phyloP scores from a whole-genome alignment of 164 flowering plant species.

The Paratinospora sagittata region DNA sequence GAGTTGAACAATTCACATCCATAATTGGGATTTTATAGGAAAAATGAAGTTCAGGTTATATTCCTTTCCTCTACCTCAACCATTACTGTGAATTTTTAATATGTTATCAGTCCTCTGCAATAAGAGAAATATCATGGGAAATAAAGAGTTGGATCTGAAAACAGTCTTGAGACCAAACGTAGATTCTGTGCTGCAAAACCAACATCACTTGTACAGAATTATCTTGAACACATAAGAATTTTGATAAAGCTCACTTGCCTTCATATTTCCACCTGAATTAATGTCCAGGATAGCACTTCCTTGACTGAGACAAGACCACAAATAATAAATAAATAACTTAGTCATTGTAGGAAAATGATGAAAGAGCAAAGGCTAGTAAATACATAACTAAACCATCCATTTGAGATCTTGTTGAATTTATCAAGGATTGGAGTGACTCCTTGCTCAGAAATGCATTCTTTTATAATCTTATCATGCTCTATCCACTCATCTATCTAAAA shows the following conservation, averaged over 20 bases:
- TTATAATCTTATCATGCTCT: no score
- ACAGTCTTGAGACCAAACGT: neutral
- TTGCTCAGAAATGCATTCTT: no score
- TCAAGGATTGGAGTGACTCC: no score
- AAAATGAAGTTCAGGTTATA: no score
- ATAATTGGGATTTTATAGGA: no score
- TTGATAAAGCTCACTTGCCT: slow-evolving; percentile 37
- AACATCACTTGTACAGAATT: neutral
- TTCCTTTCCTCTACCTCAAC: no score
- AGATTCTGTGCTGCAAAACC: neutral
- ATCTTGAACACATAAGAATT: neutral
- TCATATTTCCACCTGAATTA: slow-evolving; percentile 83
- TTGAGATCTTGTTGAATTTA: no score
- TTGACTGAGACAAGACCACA: slow-evolving; percentile 49
- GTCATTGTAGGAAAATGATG: neutral
- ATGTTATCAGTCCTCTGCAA: no score
- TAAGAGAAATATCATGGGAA: neutral
- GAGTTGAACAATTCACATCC: no score
- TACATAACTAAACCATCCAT: neutral
- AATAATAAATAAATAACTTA: slow-evolving; percentile 10
- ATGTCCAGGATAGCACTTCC: slow-evolving; percentile 89
- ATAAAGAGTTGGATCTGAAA: neutral
- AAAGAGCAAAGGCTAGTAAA: neutral
- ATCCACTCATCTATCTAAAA: no score
- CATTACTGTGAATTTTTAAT: no score